Conservation (phyloP, 2,329 filamentous ascomycete species). For the Orbilia oligospora region DNA sequence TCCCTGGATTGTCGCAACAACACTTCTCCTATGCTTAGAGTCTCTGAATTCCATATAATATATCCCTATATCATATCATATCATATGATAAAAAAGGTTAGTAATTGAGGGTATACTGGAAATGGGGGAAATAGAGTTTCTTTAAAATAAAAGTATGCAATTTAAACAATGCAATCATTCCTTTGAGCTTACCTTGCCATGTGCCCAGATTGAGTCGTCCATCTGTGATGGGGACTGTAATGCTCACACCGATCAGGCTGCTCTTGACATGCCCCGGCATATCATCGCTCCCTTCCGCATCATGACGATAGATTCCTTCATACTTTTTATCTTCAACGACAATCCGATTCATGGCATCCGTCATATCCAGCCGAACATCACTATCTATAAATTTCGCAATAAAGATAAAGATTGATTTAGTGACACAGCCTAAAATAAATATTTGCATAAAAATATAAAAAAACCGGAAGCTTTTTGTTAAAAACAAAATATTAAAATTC, state of each 20-base stretch:
- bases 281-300: slow-evolving; percentile 89
- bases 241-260: slow-evolving; percentile 86
- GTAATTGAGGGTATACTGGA: background rate
- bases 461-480: too few species aligned
- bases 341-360: slow-evolving; percentile 89
- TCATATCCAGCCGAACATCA: slow-evolving; percentile 94
- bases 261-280: slow-evolving; percentile 98
- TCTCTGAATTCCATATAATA: slow-evolving; percentile 94
- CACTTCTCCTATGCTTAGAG: slow-evolving; percentile 80
- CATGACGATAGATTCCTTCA: slow-evolving; percentile 84
- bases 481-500: background rate
- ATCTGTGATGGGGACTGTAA: slow-evolving; percentile 91
- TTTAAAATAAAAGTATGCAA: slow-evolving; percentile 7
- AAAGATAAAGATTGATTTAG: background rate
- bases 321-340: slow-evolving; percentile 85
- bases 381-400: slow-evolving; percentile 60
- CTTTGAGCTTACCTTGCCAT: slow-evolving; percentile 74
- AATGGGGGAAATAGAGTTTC: background rate
- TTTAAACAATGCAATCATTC: background rate
- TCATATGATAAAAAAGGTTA: background rate
- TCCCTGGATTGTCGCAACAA: slow-evolving; percentile 95
- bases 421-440: background rate
- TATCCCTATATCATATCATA: slow-evolving; percentile 72
- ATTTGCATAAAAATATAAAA: background rate
- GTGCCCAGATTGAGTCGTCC: slow-evolving; percentile 80